A percentile compares a stretch with the other conserved stretches of the same genome.
These are phyloP conservation scores for Viridothelium virens DNA, from an alignment of 495 filamentous ascomycete species.

Conservation along the genomic window DNA sequence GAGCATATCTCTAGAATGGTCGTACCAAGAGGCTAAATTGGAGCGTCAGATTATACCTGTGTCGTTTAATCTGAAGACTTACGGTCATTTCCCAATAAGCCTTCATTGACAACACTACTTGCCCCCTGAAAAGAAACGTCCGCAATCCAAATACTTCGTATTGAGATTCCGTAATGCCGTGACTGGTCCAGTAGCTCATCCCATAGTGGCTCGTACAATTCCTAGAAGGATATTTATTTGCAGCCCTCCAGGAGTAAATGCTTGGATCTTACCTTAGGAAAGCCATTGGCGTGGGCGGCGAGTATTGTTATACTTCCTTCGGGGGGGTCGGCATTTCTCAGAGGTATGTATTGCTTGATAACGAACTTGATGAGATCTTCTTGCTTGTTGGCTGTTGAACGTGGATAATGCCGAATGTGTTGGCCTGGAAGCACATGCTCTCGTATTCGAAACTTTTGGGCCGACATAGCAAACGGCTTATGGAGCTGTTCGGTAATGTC, in stretches of 20 bases:
- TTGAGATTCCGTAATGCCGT: slow-evolving; percentile 28
- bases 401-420: slow-evolving; percentile 36
- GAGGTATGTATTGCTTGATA: slow-evolving; percentile 43
- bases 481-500: not conserved
- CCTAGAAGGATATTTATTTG: slow-evolving; percentile 24
- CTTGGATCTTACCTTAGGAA: slow-evolving; percentile 34
- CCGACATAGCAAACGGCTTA: not conserved
- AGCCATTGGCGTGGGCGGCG: slow-evolving; percentile 42
- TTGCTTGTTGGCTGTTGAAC: slow-evolving; percentile 29
- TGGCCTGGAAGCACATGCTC: slow-evolving; percentile 33
- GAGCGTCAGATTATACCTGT: not conserved
- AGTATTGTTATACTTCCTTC: slow-evolving; percentile 40
- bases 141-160: slow-evolving; percentile 40
- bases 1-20: slow-evolving; percentile 82
- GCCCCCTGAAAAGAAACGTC: slow-evolving; percentile 40
- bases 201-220: slow-evolving; percentile 43
- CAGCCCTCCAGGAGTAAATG: no score
- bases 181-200: slow-evolving; percentile 35
- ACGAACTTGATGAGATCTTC: slow-evolving; percentile 37
- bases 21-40: slow-evolving; percentile 57
- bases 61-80: slow-evolving; percentile 12
- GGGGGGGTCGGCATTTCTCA: slow-evolving; percentile 24
- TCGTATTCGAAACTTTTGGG: slow-evolving; percentile 26
- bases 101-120: slow-evolving; percentile 37
- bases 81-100: slow-evolving; percentile 39